Evolutionary conservation across 2,329 filamentous ascomycete species (phyloP), one percentile per base, ranked within the genome.

Genomic region (Talaromyces albobiverticillius): DNA sequence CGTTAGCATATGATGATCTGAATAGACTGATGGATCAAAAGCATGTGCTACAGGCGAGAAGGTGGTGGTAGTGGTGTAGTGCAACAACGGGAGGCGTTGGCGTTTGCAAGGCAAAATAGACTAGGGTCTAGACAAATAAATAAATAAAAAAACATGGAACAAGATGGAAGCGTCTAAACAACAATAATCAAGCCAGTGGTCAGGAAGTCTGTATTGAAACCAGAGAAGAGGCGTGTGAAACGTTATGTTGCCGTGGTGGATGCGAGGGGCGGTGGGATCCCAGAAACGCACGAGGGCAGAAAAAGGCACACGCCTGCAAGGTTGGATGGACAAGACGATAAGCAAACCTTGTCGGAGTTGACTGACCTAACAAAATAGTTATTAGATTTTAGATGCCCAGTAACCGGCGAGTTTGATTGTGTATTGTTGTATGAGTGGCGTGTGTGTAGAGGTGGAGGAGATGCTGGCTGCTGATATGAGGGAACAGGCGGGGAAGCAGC

Each of bases 401-500:
- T 34, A 34, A n/a, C n/a, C 31, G 31, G 31, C 31, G 31, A 34
- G n/a, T n/a, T n/a, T n/a, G n/a, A n/a, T n/a, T n/a, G n/a, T n/a
- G n/a, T n/a, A n/a, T n/a, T n/a, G 31, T 36, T 3, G 32, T 36
- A 2, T 16, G 32, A n/a, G n/a, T n/a, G n/a, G n/a, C n/a, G n/a
- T n/a, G n/a, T n/a, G n/a, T 7, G 32, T 36, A 36, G 7, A 36
- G n/a, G n/a, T 2, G 3, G 2, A n/a, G 14, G 32, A 20, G 38
- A 29, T 45, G 18, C 16, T 42, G 42, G 32, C 41, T n/a, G n/a
- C n/a, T n/a, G 42, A 40, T 34, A 29, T 46, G 51, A 53, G n/a
- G 36, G 46, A 48, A 51, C 47, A 38, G 51, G 50, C 53, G 50
- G 32, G 46, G 47, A 57, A 56, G 51, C 25, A 51, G n/a, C n/a